A percentile compares a stretch with the other conserved stretches of the same genome.
Evolutionary conservation across 2,329 filamentous ascomycete genomes (phyloP).

Genomic region (Venturia asperata): DNA sequence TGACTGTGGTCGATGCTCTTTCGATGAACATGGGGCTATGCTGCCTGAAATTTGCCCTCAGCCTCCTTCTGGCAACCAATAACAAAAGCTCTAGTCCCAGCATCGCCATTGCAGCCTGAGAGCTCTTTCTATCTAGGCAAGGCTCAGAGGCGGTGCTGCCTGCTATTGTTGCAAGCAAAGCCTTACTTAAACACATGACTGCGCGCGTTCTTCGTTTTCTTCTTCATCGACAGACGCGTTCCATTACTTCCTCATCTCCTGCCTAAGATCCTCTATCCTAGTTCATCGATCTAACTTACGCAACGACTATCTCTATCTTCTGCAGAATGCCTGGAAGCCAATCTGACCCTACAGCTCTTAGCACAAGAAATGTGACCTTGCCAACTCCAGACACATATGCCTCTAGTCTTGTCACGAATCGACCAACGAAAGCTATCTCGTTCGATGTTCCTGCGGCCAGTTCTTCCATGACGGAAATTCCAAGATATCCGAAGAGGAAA

Average conservation of each 20-base stretch:
- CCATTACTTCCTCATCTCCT: background rate
- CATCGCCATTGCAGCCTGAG: slow-evolving; percentile 2
- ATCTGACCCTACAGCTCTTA: background rate
- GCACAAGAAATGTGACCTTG: background rate
- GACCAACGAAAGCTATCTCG: background rate
- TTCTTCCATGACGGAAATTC: background rate
- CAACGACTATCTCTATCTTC: slow-evolving; percentile 1
- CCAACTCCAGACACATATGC: background rate
- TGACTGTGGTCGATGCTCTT: background rate
- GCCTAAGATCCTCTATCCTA: background rate
- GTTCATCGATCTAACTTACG: background rate
- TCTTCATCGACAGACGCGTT: background rate
- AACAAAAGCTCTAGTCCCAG: background rate
- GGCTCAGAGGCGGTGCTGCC: slow-evolving; percentile 7
- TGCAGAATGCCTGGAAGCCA: background rate
- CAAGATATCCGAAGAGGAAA: slow-evolving; percentile 16
- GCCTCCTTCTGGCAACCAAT: background rate
- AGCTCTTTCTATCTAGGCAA: background rate
- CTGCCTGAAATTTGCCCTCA: background rate
- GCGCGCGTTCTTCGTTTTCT: slow-evolving; percentile 1
- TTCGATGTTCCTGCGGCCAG: background rate
- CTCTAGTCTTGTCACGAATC: background rate
- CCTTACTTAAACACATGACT: slow-evolving; percentile 14
- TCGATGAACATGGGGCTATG: background rate
- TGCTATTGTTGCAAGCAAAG: background rate